Percentiles rank a stretch among this genome's conserved stretches.
These are phyloP conservation scores for Vaucheria bursata DNA, from an alignment of 352 stramenopile genomes.

Conservation along the genomic window DNA sequence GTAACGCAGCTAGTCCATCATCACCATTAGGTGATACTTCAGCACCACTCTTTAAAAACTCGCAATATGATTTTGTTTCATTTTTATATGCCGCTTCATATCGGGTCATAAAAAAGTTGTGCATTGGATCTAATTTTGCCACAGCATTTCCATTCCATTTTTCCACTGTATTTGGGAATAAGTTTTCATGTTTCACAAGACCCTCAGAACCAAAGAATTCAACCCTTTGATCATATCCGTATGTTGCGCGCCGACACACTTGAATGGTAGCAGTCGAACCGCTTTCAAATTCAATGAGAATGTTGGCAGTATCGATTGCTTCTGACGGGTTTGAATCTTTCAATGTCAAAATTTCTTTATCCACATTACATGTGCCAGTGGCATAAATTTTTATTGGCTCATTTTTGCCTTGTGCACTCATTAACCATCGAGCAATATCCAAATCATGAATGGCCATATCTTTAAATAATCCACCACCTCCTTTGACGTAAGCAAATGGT, in stretches of 20 bases:
- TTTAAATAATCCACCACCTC: slow-evolving; percentile 77
- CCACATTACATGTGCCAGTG: slow-evolving; percentile 51
- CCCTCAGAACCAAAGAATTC: slow-evolving; percentile 79
- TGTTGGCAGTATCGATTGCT: slow-evolving; percentile 76
- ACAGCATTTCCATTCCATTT: slow-evolving; percentile 55
- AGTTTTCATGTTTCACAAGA: slow-evolving; percentile 79
- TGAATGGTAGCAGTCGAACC: slow-evolving; percentile 84
- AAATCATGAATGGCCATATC: slow-evolving; percentile 92
- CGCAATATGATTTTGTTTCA: slow-evolving; percentile 48
- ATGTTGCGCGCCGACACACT: slow-evolving; percentile 70
- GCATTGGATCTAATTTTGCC: slow-evolving; percentile 73
- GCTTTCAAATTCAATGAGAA: slow-evolving; percentile 78
- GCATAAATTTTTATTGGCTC: slow-evolving; percentile 41
- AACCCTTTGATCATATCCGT: slow-evolving; percentile 86
- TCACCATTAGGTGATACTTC: slow-evolving; percentile 40
- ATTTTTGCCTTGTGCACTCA: slow-evolving; percentile 63
- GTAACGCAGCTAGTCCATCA: slow-evolving; percentile 37
- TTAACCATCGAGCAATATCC: slow-evolving; percentile 83
- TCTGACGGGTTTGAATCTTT: slow-evolving; percentile 59
- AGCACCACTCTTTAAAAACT: slow-evolving; percentile 39
- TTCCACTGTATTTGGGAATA: slow-evolving; percentile 74
- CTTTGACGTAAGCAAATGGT: slow-evolving; percentile 70
- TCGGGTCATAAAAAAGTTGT: slow-evolving; percentile 84
- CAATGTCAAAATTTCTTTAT: slow-evolving; percentile 62
- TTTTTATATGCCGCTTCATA: slow-evolving; percentile 79